phyloP scores from a whole-genome alignment of 2,329 filamentous ascomycete species.

The Exophiala dermatitidis region DNA sequence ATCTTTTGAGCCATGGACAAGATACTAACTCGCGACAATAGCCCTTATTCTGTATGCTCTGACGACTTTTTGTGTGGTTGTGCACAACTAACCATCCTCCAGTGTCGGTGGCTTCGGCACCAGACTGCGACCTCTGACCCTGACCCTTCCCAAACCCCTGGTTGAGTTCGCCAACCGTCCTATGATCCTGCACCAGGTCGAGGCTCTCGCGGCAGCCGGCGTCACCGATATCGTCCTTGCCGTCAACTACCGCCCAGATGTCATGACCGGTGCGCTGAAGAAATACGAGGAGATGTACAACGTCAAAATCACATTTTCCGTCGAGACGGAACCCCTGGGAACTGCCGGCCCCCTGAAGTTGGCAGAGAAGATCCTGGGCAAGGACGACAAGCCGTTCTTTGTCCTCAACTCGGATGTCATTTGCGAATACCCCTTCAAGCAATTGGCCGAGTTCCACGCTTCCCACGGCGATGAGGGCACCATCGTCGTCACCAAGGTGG shows the following conservation, averaged over 20 bases:
- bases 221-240: slow-evolving; percentile 97
- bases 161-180: slow-evolving; percentile 98
- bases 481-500: slow-evolving; percentile 97
- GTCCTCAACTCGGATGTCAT: slow-evolving; percentile 98
- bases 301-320: slow-evolving; percentile 93
- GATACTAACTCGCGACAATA: slow-evolving; percentile 11
- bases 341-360: slow-evolving; percentile 94
- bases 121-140: slow-evolving; percentile 89
- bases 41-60: slow-evolving; percentile 24
- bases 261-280: slow-evolving; percentile 90
- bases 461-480: slow-evolving; percentile 90
- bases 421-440: slow-evolving; percentile 92
- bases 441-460: slow-evolving; percentile 88
- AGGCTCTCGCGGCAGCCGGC: slow-evolving; percentile 84
- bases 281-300: slow-evolving; percentile 93
- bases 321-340: slow-evolving; percentile 90
- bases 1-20: not conserved
- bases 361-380: slow-evolving; percentile 81
- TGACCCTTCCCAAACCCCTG: slow-evolving; percentile 93
- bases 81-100: slow-evolving; percentile 58
- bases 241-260: slow-evolving; percentile 96
- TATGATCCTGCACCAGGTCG: slow-evolving; percentile 98
- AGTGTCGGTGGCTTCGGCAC: slow-evolving; percentile 98
- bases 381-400: slow-evolving; percentile 93
- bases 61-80: slow-evolving; percentile 7